Percentiles rank a stretch among this genome's conserved stretches.
Evolutionary conservation across 805 yeast genomes (phyloP).

Genomic region (Aciculoconidium aculeatum): DNA sequence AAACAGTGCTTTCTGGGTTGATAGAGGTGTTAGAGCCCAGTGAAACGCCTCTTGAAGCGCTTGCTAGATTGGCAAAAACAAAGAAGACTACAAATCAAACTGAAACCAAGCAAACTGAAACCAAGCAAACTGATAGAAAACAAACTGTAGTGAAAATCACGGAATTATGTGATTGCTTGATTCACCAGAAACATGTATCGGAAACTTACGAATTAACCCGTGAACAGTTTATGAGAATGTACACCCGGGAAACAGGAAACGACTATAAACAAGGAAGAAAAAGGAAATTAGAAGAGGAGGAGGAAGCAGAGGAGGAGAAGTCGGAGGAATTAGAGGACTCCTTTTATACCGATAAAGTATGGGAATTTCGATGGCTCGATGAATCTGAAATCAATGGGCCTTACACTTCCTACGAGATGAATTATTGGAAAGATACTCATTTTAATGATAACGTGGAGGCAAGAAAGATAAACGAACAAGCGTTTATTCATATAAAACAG

Average conservation of each 20-base stretch:
- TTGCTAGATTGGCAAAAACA: conserved; percentile 34
- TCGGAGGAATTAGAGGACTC: conserved; percentile 7
- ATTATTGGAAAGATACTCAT: conserved; percentile 46
- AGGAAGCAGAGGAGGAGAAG: conserved; percentile 11
- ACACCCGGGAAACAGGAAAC: conserved; percentile 38
- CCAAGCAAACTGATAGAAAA: conserved; percentile 9
- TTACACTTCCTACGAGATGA: conserved; percentile 49
- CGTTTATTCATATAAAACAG: conserved; percentile 19
- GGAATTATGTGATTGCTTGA: conserved; percentile 41
- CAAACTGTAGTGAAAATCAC: conserved; percentile 35
- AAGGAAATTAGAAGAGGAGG: conserved; percentile 16
- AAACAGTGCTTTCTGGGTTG: conserved; percentile 19
- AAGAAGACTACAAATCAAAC: conserved; percentile 12
- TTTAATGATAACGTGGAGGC: conserved; percentile 44
- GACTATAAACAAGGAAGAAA: conserved; percentile 17
- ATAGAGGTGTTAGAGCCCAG: conserved; percentile 47
- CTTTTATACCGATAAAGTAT: conserved; percentile 28
- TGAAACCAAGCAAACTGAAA: conserved; percentile 3
- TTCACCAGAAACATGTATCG: conserved; percentile 32
- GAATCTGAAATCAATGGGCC: conserved; percentile 42
- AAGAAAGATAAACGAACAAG: conserved; percentile 21
- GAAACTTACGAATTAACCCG: conserved; percentile 48
- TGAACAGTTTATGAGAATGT: conserved; percentile 50
- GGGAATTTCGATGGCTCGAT: conserved; percentile 47
- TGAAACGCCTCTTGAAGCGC: conserved; percentile 55